phyloP scores from a whole-genome alignment of 805 yeast genomes.

The Metschnikowia cubensis region DNA sequence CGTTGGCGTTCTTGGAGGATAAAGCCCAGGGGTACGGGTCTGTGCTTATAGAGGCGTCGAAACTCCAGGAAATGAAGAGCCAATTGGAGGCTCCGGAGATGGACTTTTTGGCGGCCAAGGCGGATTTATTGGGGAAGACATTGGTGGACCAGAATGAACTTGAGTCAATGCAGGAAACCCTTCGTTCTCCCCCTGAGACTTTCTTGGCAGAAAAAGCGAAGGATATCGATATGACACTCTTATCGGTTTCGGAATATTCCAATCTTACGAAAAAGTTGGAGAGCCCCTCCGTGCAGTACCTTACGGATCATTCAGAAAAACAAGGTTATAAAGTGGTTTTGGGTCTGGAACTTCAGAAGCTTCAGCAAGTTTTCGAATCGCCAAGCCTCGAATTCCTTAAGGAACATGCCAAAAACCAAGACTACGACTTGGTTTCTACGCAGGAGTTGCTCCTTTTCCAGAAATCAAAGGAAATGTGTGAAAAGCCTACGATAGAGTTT shows the following conservation, averaged over 20 bases:
- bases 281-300: conserved; percentile 12
- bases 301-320: conserved; percentile 6
- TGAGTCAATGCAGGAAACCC: conserved; percentile 9
- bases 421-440: neutral
- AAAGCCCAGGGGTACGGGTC: conserved; percentile 13
- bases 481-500: conserved; percentile 11
- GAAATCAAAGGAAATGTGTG: neutral
- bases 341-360: conserved; percentile 1
- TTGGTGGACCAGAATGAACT: conserved; percentile 9
- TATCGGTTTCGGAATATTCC: conserved; percentile 9
- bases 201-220: conserved; percentile 11
- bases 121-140: conserved; percentile 6
- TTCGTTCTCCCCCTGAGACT: conserved; percentile 6
- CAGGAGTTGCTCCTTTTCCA: conserved; percentile 4
- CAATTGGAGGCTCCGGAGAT: conserved; percentile 14
- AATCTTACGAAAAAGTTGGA: conserved; percentile 7
- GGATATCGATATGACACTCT: conserved; percentile 3
- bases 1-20: conserved; percentile 15
- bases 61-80: conserved; percentile 16
- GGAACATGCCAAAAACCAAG: conserved; percentile 4
- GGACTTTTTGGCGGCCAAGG: conserved; percentile 14
- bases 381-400: conserved; percentile 12
- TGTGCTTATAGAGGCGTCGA: conserved; percentile 13
- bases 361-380: neutral
- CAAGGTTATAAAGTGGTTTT: conserved; percentile 6